These are phyloP conservation scores for Lactarius vividus DNA, from an alignment of 768 basidiomycete species.

Conservation along the genomic window DNA sequence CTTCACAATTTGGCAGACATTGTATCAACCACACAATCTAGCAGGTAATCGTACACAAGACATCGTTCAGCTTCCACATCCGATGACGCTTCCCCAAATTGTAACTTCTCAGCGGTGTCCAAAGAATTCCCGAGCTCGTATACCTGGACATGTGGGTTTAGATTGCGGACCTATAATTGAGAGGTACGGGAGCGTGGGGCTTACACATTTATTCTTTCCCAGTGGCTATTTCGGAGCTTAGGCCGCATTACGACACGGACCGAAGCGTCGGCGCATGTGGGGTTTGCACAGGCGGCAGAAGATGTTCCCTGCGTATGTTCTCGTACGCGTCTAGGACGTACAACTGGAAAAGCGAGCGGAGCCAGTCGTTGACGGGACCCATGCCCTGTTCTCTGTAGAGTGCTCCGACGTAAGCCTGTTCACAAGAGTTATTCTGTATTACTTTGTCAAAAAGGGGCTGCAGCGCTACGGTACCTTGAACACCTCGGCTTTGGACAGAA, in stretches of 20 bases:
- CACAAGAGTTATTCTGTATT: not conserved
- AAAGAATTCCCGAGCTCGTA: not conserved
- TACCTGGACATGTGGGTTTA: not conserved
- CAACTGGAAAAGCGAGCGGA: slow-evolving; percentile 6
- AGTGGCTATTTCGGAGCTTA: not conserved
- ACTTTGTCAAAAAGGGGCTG: not conserved
- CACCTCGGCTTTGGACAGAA: slow-evolving; percentile 18
- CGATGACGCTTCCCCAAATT: not conserved
- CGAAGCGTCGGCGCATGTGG: not conserved
- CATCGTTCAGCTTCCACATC: not conserved
- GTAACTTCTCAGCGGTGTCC: not conserved
- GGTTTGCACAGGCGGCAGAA: not conserved
- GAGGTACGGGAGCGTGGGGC: not conserved
- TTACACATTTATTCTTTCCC: not conserved
- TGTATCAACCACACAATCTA: not conserved
- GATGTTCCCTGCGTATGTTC: slow-evolving; percentile 12
- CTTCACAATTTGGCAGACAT: not conserved
- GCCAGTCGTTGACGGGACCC: slow-evolving; percentile 14
- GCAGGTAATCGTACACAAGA: not conserved
- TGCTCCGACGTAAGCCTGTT: slow-evolving; percentile 21
- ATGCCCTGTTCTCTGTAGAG: slow-evolving; percentile 20
- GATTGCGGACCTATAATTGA: not conserved
- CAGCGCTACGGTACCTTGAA: slow-evolving; percentile 15
- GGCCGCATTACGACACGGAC: not conserved
- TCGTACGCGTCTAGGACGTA: slow-evolving; percentile 15